phyloP scores from a whole-genome alignment of 768 basidiomycete genomes.

The Cantharellus cinnabarinus region DNA sequence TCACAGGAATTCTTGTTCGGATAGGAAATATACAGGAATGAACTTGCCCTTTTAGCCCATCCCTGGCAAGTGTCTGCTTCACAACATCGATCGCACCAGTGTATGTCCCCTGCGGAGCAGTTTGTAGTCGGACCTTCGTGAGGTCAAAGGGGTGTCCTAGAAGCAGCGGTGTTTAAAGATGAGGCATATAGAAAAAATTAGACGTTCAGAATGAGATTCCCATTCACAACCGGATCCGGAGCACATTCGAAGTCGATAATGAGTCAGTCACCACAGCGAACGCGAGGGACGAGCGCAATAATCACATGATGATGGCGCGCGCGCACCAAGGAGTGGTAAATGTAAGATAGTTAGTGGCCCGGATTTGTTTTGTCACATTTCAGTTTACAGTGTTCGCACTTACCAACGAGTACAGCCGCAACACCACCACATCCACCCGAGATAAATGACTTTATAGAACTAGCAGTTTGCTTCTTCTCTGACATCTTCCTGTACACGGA shows the following conservation, averaged over 20 bases:
- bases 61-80: constrained; percentile 71
- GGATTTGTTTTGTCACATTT: not conserved
- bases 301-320: too few species aligned
- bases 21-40: not conserved
- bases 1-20: not conserved
- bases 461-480: constrained; percentile 12
- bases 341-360: not conserved
- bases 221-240: too few species aligned
- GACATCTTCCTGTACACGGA: too few species aligned
- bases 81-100: constrained; percentile 87
- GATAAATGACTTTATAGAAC: constrained; percentile 63
- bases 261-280: too few species aligned
- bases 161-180: not conserved
- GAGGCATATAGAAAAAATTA: not conserved
- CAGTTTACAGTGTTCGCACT: constrained; percentile 15
- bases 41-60: constrained; percentile 69
- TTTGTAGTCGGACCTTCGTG: constrained; percentile 91
- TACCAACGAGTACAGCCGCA: constrained; percentile 75
- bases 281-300: too few species aligned
- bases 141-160: constrained; percentile 94
- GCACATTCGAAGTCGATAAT: too few species aligned
- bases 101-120: constrained; percentile 73
- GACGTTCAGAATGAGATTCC: not conserved
- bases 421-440: constrained; percentile 87
- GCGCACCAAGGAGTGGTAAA: not conserved